Evolutionary conservation across 2,329 filamentous ascomycete genomes (phyloP), one percentile per base, ranked within the genome.

Genomic region (Ceratocystiopsis sp.): DNA sequence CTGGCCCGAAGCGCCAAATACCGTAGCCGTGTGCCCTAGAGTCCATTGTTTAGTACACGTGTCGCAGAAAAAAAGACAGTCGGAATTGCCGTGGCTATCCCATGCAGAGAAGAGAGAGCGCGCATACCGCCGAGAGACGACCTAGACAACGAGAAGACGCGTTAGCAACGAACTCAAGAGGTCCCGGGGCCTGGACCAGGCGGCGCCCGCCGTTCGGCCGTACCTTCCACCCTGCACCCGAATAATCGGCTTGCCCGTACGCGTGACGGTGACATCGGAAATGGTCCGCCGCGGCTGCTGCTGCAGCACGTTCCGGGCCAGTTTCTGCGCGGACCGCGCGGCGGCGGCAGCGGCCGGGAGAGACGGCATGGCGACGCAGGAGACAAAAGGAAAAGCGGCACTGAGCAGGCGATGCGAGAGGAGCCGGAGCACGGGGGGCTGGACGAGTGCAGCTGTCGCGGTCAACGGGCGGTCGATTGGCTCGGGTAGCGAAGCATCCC

Each of bases 1-100:
- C 61, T 93, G 89, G 51, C 91, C 91, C 48, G 87, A 95, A 57
- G 91, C 91, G 64, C 91, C 91, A 65, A 98, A 98, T 55, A 98
- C 89, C 46, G 91, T 98, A 48, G 84, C 89, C 49, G 87, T 95
- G 66, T 96, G 86, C 52, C 89, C 89, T 85, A 63, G 52, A 42
- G 41, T 36, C 3, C 29, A 19, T 40, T 21, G 19, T 37, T 40
- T 40, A 38, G 42, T 32, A 44, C 25, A 29, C 10, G 9, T 8
- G 10, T 29, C 6, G 25, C 4, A 29, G 25, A 6, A 29, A 10
- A 10, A 8, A 11, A 29, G 5, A 29, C 9, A 11, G 25, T 11
- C 25, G 10, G 9, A 29, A 29, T 10, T 10, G 25, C 25, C 25
- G 10, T 9, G 6, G 6, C 7, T 11, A 8, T 29, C 25, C 25